Evolutionary conservation across 75 land plant genomes (phyloP), one percentile per base, ranked within the genome.

Genomic region (Larix kaempferi): DNA sequence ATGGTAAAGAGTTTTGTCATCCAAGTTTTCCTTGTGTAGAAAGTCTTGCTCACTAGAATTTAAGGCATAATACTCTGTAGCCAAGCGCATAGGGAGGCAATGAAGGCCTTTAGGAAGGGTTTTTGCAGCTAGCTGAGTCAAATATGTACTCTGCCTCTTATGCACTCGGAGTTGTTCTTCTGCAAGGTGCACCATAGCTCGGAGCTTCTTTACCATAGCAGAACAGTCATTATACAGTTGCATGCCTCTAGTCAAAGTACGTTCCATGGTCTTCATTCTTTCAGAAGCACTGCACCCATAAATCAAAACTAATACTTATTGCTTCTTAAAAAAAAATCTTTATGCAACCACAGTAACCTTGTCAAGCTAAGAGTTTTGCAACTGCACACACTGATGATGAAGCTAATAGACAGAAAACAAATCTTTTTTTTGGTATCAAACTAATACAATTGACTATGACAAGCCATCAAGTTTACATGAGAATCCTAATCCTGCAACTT

Each of bases 91-190:
- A 25, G 92, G 86, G 11, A 92, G 85, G 49, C 94, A 92, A 71
- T 92, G 92, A 56, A 90, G 86, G 19, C 92, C 90, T 76, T 92
- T 92, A 2, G 94, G 92, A 60, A 92, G 78, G 3, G 92, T 84
- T 82, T 90, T 92, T 26, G 92, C 90, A 21, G 90, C 86, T 61
- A 92, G 85, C 27, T 92, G 94, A 21, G 79, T 86, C 74, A 90
- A 77, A 77, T 80, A 90, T 81, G 87, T 39, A 25, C 84, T 74
- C 81, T 90, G 92, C 62, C 86, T 90, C 76, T 82, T 92, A 37
- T 90, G 84, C 25, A 76, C 89, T 35, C 83, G 84, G 1, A 87
- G 79, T 63, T 87, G 91, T 61, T 91, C 94, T 65, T 91, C 91
- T 23, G 88, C 76, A 19, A 86, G 75, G 59, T 89, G 90, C 23